A percentile compares a stretch with the other conserved stretches of the same genome.
Conservation (phyloP, 2,329 filamentous ascomycete species). For the Samsoniella hepiali region DNA sequence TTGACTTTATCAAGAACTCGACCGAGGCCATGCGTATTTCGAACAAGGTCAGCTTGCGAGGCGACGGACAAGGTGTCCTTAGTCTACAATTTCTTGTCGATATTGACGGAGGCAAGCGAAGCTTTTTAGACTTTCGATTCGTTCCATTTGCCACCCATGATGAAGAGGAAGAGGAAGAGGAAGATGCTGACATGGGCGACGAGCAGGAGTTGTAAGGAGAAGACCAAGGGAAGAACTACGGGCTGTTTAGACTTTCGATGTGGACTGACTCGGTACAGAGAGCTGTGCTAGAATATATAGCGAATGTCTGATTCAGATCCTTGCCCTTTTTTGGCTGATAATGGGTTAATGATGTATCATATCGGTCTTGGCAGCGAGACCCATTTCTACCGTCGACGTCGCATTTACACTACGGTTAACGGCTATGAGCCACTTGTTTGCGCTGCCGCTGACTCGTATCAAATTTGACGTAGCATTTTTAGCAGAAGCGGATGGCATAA, state of each 20-base stretch:
- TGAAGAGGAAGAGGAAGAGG: conserved; percentile 43
- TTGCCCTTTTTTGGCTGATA: background rate
- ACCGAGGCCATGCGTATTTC: conserved; percentile 89
- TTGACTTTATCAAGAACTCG: conserved; percentile 79
- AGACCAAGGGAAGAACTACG: background rate
- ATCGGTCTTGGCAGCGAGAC: background rate
- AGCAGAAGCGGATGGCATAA: background rate
- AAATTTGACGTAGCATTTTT: background rate
- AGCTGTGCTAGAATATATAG: background rate
- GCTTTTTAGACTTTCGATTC: conserved; percentile 80
- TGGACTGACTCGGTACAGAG: background rate
- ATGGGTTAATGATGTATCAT: background rate
- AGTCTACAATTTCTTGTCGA: conserved; percentile 97
- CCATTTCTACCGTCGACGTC: background rate
- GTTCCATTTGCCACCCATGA: conserved; percentile 68
- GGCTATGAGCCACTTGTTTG: background rate
- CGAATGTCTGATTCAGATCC: background rate
- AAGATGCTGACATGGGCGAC: conserved; percentile 21
- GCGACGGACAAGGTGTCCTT: conserved; percentile 84
- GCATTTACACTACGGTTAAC: background rate
- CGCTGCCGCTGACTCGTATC: background rate
- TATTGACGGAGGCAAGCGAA: conserved; percentile 64
- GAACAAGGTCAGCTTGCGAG: conserved; percentile 86
- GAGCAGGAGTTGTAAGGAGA: conserved; percentile 8
- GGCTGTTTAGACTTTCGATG: background rate